A percentile compares a stretch with the other conserved stretches of the same genome.
Evolutionary conservation across 345 rosid genomes (phyloP).

Genomic region (Aquilaria sinensis): DNA sequence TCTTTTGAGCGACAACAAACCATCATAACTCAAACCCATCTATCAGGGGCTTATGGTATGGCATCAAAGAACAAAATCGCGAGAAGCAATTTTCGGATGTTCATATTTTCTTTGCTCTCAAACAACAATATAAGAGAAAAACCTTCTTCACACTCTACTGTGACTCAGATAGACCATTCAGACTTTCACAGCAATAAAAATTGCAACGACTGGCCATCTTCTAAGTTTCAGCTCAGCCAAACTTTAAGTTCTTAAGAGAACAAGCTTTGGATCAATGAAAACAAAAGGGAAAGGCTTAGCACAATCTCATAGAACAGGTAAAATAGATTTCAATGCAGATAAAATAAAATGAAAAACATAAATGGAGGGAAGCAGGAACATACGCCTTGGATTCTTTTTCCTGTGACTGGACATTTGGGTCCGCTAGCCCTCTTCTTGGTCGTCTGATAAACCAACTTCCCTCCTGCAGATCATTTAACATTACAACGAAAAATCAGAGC

Average conservation of each 20-base stretch:
- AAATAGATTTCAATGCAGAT: not conserved
- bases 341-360: not conserved
- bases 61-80: too few species aligned
- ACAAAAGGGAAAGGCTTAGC: not conserved
- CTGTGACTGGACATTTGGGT: constrained; percentile 69
- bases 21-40: too few species aligned
- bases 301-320: not conserved
- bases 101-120: too few species aligned
- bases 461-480: constrained; percentile 31
- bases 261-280: not conserved
- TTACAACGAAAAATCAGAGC: not conserved
- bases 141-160: too few species aligned
- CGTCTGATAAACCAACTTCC: constrained; percentile 68
- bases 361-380: not conserved
- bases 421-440: constrained; percentile 76
- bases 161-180: too few species aligned
- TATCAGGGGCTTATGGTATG: too few species aligned
- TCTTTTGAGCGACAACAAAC: too few species aligned
- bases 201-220: too few species aligned
- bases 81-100: too few species aligned
- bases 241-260: not conserved
- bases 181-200: too few species aligned
- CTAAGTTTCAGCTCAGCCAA: too few species aligned
- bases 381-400: constrained; percentile 77
- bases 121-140: too few species aligned